A percentile compares a stretch with the other conserved stretches of the same genome.
Evolutionary conservation across 106 monocot genomes (phyloP).

Genomic region (Ottelia alismoides): DNA sequence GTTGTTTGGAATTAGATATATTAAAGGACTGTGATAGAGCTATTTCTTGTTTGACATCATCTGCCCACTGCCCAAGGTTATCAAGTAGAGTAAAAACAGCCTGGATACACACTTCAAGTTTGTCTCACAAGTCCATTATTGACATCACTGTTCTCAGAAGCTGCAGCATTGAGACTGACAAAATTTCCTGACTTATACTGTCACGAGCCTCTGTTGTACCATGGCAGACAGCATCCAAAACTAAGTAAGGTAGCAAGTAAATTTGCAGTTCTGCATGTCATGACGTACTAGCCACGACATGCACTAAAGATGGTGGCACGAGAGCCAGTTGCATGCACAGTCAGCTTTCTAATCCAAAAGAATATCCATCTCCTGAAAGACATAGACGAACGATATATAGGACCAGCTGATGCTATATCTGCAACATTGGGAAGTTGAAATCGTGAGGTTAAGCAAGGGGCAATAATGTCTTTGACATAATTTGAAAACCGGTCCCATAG

Average conservation of each 20-base stretch:
- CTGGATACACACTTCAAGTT: slow-evolving; percentile 90
- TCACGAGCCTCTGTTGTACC: slow-evolving; percentile 73
- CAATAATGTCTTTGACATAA: slow-evolving; percentile 96
- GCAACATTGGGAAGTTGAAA: slow-evolving; percentile 73
- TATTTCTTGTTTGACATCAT: slow-evolving; percentile 93
- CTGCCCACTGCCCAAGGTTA: slow-evolving; percentile 98
- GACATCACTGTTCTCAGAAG: slow-evolving; percentile 48
- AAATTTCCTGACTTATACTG: slow-evolving; percentile 74
- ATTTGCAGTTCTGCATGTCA: slow-evolving; percentile 96
- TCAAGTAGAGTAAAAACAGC: slow-evolving; percentile 93
- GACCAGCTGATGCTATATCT: slow-evolving; percentile 46
- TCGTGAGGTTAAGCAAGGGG: slow-evolving; percentile 93
- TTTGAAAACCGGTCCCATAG: slow-evolving; percentile 93
- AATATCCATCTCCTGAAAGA: slow-evolving; percentile 96
- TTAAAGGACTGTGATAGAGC: slow-evolving; percentile 60
- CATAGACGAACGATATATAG: slow-evolving; percentile 81
- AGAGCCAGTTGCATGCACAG: slow-evolving; percentile 70
- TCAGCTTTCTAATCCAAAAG: slow-evolving; percentile 78
- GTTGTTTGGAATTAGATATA: slow-evolving; percentile 20
- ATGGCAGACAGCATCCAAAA: slow-evolving; percentile 88
- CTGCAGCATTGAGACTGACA: slow-evolving; percentile 89
- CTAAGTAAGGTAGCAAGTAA: slow-evolving; percentile 89
- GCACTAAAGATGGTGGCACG: slow-evolving; percentile 79
- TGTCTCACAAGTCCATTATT: slow-evolving; percentile 50
- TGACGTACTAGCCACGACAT: slow-evolving; percentile 90